Evolutionary conservation across 768 basidiomycete genomes (phyloP).

Genomic region (Suillus alpinus): DNA sequence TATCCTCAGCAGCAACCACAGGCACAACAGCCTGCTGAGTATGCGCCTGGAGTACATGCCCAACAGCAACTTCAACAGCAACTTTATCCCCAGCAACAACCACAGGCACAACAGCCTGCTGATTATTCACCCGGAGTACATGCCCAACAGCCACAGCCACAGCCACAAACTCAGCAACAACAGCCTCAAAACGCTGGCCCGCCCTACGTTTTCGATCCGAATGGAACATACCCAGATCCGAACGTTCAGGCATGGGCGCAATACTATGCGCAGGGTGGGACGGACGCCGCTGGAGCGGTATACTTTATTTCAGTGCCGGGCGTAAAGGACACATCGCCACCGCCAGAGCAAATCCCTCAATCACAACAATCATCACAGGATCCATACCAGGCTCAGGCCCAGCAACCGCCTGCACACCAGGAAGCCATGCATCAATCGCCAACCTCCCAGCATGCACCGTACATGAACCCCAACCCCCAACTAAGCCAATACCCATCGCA

Average conservation of each 20-base stretch:
- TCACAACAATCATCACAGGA: constrained; percentile 9
- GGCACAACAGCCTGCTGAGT: not conserved
- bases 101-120: constrained; percentile 19
- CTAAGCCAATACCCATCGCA: constrained; percentile 17
- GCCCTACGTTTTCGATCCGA: constrained; percentile 61
- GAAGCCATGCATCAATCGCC: constrained; percentile 12
- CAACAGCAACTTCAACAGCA: constrained; percentile 14
- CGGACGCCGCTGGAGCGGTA: constrained; percentile 68
- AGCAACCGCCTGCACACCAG: constrained; percentile 16
- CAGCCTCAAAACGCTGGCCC: constrained; percentile 33
- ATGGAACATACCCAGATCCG: constrained; percentile 66
- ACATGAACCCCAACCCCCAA: constrained; percentile 8
- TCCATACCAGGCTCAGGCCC: constrained; percentile 12
- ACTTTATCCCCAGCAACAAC: constrained; percentile 2
- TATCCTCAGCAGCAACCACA: constrained; percentile 36
- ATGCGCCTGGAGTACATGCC: constrained; percentile 6
- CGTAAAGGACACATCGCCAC: constrained; percentile 45
- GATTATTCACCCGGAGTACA: constrained; percentile 4
- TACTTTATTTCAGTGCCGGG: constrained; percentile 82
- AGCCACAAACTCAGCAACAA: constrained; percentile 26
- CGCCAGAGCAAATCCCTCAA: constrained; percentile 10
- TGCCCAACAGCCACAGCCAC: constrained; percentile 16
- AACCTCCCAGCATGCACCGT: constrained; percentile 11
- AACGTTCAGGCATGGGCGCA: constrained; percentile 86
- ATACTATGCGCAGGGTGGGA: constrained; percentile 81